A percentile compares a stretch with the other conserved stretches of the same genome.
These are phyloP conservation scores for Cyberlindnera euphorbiae DNA, from an alignment of 805 yeast genomes.

Conservation along the genomic window DNA sequence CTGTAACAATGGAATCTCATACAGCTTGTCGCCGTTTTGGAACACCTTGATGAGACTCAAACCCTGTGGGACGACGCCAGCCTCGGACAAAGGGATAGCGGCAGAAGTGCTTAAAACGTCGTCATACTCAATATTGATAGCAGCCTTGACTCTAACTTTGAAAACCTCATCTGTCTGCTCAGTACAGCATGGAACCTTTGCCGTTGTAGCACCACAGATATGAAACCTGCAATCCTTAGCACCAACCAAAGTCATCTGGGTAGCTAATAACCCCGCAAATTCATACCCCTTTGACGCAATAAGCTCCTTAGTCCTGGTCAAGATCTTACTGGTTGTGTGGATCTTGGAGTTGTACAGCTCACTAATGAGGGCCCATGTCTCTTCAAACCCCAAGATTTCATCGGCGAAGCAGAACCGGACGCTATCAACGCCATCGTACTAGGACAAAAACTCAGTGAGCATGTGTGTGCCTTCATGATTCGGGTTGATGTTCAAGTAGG, in stretches of 20 bases:
- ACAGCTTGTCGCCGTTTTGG: constrained; percentile 22
- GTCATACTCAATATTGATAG: constrained; percentile 30
- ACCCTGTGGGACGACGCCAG: constrained; percentile 13
- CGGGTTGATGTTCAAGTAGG: constrained; percentile 39
- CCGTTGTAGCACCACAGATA: constrained; percentile 14
- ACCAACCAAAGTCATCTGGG: background rate
- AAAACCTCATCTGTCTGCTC: constrained; percentile 2
- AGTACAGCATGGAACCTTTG: background rate
- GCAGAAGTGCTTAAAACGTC: constrained; percentile 5
- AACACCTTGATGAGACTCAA: constrained; percentile 18
- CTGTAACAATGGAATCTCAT: constrained; percentile 14
- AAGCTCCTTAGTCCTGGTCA: constrained; percentile 21
- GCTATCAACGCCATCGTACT: constrained; percentile 35
- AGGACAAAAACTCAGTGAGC: constrained; percentile 30
- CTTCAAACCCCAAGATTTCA: constrained; percentile 47
- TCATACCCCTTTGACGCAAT: background rate
- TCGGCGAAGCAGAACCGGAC: constrained; percentile 39
- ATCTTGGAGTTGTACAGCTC: constrained; percentile 22
- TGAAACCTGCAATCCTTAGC: constrained; percentile 9
- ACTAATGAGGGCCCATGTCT: constrained; percentile 40
- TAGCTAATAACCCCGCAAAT: constrained; percentile 1
- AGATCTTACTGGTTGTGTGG: constrained; percentile 28
- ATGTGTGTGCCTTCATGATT: constrained; percentile 38
- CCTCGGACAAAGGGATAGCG: constrained; percentile 6
- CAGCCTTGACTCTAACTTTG: constrained; percentile 31